These are phyloP conservation scores for Pleurotus giganteus DNA, from an alignment of 768 basidiomycete species.

Conservation along the genomic window DNA sequence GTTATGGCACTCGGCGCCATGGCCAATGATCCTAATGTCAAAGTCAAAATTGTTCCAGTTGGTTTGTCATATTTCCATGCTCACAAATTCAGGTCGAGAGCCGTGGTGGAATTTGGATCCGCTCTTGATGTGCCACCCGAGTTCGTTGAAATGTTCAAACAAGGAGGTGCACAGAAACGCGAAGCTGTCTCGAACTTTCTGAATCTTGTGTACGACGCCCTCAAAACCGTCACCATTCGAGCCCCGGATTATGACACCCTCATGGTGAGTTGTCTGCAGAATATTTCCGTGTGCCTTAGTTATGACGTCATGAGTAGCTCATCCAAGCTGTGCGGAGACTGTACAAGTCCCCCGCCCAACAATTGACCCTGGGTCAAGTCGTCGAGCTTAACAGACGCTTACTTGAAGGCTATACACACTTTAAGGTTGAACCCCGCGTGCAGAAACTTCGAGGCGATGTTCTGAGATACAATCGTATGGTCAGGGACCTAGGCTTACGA, in stretches of 20 bases:
- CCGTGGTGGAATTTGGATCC: slow-evolving; percentile 94
- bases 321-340: slow-evolving; percentile 93
- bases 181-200: slow-evolving; percentile 89
- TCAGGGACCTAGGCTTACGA: slow-evolving; percentile 86
- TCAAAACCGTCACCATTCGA: slow-evolving; percentile 94
- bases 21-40: slow-evolving; percentile 82
- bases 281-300: slow-evolving; percentile 3
- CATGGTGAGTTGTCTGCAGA: slow-evolving; percentile 63
- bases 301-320: slow-evolving; percentile 47
- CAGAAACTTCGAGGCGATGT: slow-evolving; percentile 79
- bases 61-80: slow-evolving; percentile 74
- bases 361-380: slow-evolving; percentile 91
- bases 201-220: slow-evolving; percentile 86
- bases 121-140: slow-evolving; percentile 92
- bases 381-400: slow-evolving; percentile 93
- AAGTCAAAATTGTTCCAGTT: slow-evolving; percentile 91
- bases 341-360: slow-evolving; percentile 93
- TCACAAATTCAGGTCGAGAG: slow-evolving; percentile 90
- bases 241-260: slow-evolving; percentile 97
- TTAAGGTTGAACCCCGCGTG: slow-evolving; percentile 89
- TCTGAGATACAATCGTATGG: slow-evolving; percentile 83
- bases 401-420: slow-evolving; percentile 88
- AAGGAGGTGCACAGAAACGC: slow-evolving; percentile 84
- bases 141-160: slow-evolving; percentile 85
- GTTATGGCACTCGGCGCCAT: slow-evolving; percentile 98